These are phyloP conservation scores for Dryas alaskensis DNA, from an alignment of 306 rosid genomes.

Conservation along the genomic window DNA sequence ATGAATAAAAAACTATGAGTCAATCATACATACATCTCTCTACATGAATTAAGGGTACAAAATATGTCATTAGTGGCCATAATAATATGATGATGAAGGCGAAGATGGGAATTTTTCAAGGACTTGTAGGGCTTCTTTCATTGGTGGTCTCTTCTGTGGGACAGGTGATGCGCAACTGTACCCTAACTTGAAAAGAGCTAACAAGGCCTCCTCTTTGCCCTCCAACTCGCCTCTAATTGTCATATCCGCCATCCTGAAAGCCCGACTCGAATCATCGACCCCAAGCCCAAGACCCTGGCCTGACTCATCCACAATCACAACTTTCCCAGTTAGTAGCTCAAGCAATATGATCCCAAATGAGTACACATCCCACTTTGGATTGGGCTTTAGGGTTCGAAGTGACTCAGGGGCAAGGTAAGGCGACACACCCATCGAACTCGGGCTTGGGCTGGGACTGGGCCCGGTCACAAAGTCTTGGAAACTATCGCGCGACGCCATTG, in stretches of 20 bases:
- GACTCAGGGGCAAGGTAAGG: conserved; percentile 84
- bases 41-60: conserved; percentile 30
- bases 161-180: conserved; percentile 65
- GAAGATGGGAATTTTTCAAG: conserved; percentile 72
- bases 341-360: conserved; percentile 85
- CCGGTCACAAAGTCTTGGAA: conserved; percentile 57
- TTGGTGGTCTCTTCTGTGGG: conserved; percentile 84
- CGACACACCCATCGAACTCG: conserved; percentile 64
- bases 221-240: conserved; percentile 78
- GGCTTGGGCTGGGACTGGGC: conserved; percentile 89
- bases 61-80: conserved; percentile 40
- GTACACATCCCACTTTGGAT: conserved; percentile 87
- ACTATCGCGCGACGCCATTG: conserved; percentile 65
- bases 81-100: conserved; percentile 40
- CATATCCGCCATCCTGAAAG: conserved; percentile 72
- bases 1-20: conserved; percentile 19
- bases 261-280: conserved; percentile 62
- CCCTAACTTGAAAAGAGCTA: conserved; percentile 74
- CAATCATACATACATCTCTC: conserved; percentile 61
- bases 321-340: conserved; percentile 79
- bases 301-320: conserved; percentile 65
- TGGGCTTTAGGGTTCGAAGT: conserved; percentile 73
- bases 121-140: conserved; percentile 77
- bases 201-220: conserved; percentile 72
- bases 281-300: conserved; percentile 59